These are phyloP conservation scores for Lophium mytilinum DNA, from an alignment of 495 filamentous ascomycete species.

Conservation along the genomic window DNA sequence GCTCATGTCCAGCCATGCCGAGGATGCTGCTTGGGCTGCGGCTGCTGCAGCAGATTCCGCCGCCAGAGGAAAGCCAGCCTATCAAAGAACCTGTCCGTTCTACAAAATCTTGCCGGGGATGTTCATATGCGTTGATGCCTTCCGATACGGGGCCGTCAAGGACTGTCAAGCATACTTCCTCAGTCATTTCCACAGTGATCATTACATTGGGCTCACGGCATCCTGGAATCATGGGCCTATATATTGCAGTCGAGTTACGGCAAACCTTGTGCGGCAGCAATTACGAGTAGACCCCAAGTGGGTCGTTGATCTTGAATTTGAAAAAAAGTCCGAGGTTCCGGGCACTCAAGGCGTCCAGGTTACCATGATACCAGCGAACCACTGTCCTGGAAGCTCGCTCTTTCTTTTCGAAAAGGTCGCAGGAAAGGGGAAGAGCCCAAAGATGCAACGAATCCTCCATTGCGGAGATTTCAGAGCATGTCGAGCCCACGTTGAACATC, in stretches of 20 bases:
- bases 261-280: conserved; percentile 77
- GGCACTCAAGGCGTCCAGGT: conserved; percentile 72
- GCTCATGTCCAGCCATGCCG: conserved; percentile 83
- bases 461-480: conserved; percentile 95
- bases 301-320: conserved; percentile 79
- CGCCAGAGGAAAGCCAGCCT: conserved; percentile 80
- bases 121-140: conserved; percentile 90
- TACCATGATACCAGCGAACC: conserved; percentile 94
- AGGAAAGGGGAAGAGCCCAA: conserved; percentile 48
- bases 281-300: conserved; percentile 79
- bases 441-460: conserved; percentile 72
- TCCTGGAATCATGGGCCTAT: conserved; percentile 92
- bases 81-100: conserved; percentile 87
- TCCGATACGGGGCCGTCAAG: conserved; percentile 87
- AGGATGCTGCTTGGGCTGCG: conserved; percentile 80
- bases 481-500: conserved; percentile 76
- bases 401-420: conserved; percentile 82
- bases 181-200: conserved; percentile 95
- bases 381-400: conserved; percentile 89
- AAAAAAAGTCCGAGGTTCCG: conserved; percentile 69
- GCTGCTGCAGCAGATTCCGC: conserved; percentile 72
- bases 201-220: conserved; percentile 84
- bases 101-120: conserved; percentile 96
- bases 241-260: conserved; percentile 90
- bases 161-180: conserved; percentile 94